Evolutionary conservation across 2,329 filamentous ascomycete species (phyloP), one percentile per base, ranked within the genome.

Genomic region (Fusarium anguioides): DNA sequence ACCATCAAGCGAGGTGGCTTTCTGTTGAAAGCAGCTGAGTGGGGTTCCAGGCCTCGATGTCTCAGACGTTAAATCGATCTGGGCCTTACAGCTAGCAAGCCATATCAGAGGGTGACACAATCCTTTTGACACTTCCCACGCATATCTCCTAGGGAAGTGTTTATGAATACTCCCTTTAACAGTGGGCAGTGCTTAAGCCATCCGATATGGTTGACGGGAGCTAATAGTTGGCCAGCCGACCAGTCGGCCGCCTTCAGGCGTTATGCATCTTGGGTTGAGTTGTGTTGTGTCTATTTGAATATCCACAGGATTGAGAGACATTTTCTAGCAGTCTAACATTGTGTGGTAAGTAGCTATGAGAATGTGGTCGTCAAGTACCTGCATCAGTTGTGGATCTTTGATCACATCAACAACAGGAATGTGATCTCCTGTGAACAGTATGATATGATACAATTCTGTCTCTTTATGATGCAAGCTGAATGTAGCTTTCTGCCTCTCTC

Each of bases 31-130:
- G 60, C 48, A 37, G 27, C 29, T 20, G 20, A 8, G 39, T 61
- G 60, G 64, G 60, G 54, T 56, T 47, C 26, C 45, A 36, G 14
- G 21, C n/a, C 33, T 39, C 39, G 15, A 23, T 50, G 40, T 69
- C 60, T 68, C 18, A 62, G 60, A 54, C 31, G 40, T n/a, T 33
- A 12, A 23, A 39, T 27, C n/a, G 36, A 50, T 55, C 64, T 48
- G 50, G 44, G 18, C 64, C 37, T 15, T 27, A 1, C 23, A 1
- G 14, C 20, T 14, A n/a, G 12, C n/a, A 33, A 48, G 59, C 44
- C 39, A 31, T 46, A 26, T 14, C 18, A 9, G 12, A n/a, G 27
- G 42, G 31, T 15, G 59, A 58, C 50, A 50, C 29, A 63, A 63
- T 45, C 33, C 17, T 33, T n/a, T 36, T 12, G 27, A 36, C 59